Conservation (phyloP, 768 basidiomycete genomes). For the Hygrocybe coccinea region DNA sequence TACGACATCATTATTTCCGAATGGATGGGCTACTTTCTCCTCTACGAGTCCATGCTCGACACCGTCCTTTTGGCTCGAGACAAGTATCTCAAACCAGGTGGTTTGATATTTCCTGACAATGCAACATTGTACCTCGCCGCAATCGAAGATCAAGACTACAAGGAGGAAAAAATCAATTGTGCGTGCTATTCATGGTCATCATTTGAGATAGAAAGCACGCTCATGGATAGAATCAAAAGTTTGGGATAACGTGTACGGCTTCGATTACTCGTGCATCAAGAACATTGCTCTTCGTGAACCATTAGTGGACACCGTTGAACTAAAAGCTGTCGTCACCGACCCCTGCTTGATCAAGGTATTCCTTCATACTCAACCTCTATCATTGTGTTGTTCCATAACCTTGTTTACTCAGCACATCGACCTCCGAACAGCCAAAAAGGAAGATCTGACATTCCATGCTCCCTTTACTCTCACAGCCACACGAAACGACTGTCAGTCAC, state of each 20-base stretch:
- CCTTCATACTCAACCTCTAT: neutral
- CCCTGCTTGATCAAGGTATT: slow-evolving; percentile 82
- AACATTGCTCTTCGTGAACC: slow-evolving; percentile 96
- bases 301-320: slow-evolving; percentile 96
- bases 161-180: slow-evolving; percentile 99
- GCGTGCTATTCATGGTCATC: slow-evolving; percentile 29
- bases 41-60: slow-evolving; percentile 99
- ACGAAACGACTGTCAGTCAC: slow-evolving; percentile 82
- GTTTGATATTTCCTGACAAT: slow-evolving; percentile 93
- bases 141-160: slow-evolving; percentile 99
- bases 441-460: slow-evolving; percentile 83
- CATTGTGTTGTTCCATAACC: neutral
- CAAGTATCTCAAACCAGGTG: slow-evolving; percentile 88
- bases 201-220: neutral
- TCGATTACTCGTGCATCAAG: slow-evolving; percentile 99
- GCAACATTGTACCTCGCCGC: slow-evolving; percentile 91
- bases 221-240: slow-evolving; percentile 46
- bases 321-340: slow-evolving; percentile 91
- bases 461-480: slow-evolving; percentile 78
- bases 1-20: slow-evolving; percentile 99
- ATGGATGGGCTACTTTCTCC: slow-evolving; percentile 99
- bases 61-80: slow-evolving; percentile 95
- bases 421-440: slow-evolving; percentile 87
- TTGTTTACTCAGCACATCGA: slow-evolving; percentile 64
- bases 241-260: slow-evolving; percentile 99